Conservation (phyloP, 1,139 yeast species). For the Geotrichum bryndzae region DNA sequence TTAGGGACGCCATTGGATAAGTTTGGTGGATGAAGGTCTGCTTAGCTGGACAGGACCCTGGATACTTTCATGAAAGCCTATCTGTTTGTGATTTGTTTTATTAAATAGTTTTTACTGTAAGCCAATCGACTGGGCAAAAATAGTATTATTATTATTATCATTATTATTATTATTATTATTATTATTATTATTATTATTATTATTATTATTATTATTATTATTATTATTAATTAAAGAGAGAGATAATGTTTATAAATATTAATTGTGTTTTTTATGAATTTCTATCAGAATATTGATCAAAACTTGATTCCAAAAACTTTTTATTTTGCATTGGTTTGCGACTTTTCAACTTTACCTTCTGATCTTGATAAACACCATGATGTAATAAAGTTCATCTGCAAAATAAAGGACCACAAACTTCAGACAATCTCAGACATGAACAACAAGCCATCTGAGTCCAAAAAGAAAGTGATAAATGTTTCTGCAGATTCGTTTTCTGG, state of each 20-base stretch:
- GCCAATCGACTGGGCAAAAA: no score
- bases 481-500: constrained; percentile 23
- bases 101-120: no score
- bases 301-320: no score
- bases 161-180: background rate
- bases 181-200: background rate
- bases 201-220: background rate
- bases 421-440: background rate
- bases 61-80: constrained; percentile 23
- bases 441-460: background rate
- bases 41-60: constrained; percentile 5
- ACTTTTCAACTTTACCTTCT: background rate
- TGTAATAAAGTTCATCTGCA: background rate
- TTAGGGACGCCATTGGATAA: constrained; percentile 28
- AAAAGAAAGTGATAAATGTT: constrained; percentile 15
- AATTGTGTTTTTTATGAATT: background rate
- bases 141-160: background rate
- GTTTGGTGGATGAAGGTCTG: constrained; percentile 20
- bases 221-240: background rate
- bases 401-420: background rate
- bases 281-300: background rate
- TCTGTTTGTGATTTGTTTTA: no score
- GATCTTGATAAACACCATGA: background rate
- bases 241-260: background rate
- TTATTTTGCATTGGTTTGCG: background rate